Percentiles rank a stretch among this genome's conserved stretches.
Evolutionary conservation across 2,329 filamentous ascomycete genomes (phyloP).

Genomic region (Phyllosticta paracitricarpa): DNA sequence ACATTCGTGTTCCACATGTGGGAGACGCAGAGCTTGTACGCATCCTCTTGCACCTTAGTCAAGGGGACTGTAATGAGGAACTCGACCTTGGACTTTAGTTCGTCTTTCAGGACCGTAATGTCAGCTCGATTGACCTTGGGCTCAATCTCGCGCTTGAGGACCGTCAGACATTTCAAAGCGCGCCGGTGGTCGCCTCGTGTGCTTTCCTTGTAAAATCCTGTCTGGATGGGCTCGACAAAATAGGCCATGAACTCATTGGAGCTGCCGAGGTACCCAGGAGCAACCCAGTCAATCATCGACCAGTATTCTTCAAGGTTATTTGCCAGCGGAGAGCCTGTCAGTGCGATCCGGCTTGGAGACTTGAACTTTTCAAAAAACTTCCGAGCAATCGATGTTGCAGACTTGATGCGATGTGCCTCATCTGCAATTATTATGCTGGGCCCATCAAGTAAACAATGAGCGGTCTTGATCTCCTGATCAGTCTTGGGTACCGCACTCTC

Average conservation of each 20-base stretch:
- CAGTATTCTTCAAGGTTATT: constrained; percentile 81
- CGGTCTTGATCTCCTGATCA: constrained; percentile 17
- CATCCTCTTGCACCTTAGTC: constrained; percentile 51
- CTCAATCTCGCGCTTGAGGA: constrained; percentile 60
- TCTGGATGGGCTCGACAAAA: constrained; percentile 64
- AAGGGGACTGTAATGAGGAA: constrained; percentile 70
- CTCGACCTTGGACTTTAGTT: constrained; percentile 66
- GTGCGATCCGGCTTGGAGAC: constrained; percentile 64
- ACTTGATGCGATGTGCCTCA: constrained; percentile 76
- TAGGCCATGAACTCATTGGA: constrained; percentile 55
- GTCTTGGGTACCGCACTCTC: neutral
- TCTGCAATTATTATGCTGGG: constrained; percentile 73
- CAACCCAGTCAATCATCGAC: constrained; percentile 80
- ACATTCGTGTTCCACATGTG: constrained; percentile 27
- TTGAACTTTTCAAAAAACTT: constrained; percentile 48
- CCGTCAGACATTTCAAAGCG: constrained; percentile 56
- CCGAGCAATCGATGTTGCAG: constrained; percentile 44
- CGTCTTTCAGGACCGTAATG: constrained; percentile 54
- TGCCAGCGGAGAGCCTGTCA: constrained; percentile 78
- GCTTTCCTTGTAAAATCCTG: constrained; percentile 61
- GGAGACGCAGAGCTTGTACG: constrained; percentile 50
- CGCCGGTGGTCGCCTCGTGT: constrained; percentile 42
- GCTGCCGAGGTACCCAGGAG: constrained; percentile 65
- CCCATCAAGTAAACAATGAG: constrained; percentile 39
- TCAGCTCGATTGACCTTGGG: constrained; percentile 72